These are phyloP conservation scores for Malbranchea zuffiana DNA, from an alignment of 2,329 filamentous ascomycete species.

Conservation along the genomic window DNA sequence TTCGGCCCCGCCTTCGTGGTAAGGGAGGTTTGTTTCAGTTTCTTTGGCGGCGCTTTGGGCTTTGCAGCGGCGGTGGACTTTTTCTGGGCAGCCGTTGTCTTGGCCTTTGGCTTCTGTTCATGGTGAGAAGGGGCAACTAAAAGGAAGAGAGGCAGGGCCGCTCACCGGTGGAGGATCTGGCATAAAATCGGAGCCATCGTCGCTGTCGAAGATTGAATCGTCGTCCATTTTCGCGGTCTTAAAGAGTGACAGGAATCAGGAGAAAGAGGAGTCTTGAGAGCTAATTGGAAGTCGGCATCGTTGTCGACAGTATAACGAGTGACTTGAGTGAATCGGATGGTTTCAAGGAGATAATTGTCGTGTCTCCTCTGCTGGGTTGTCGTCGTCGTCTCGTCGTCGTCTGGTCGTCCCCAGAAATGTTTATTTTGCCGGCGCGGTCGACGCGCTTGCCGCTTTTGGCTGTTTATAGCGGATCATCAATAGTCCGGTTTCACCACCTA, in stretches of 20 bases:
- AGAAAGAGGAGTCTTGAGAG: neutral
- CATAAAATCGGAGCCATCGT: slow-evolving; percentile 49
- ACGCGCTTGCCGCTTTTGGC: no score
- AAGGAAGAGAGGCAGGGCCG: slow-evolving; percentile 14
- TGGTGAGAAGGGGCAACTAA: neutral
- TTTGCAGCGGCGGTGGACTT: slow-evolving; percentile 41
- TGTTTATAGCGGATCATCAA: no score
- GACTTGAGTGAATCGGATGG: no score
- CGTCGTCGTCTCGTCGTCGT: no score
- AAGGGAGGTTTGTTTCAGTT: slow-evolving; percentile 35
- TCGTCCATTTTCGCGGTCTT: slow-evolving; percentile 25
- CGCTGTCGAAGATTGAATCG: slow-evolving; percentile 49
- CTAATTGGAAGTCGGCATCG: no score
- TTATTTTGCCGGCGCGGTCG: no score
- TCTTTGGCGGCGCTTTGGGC: slow-evolving; percentile 40
- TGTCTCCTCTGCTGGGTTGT: no score
- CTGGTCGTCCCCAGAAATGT: no score
- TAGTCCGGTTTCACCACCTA: no score
- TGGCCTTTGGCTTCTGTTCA: slow-evolving; percentile 43
- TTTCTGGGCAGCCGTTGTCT: slow-evolving; percentile 39
- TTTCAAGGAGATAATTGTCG: no score
- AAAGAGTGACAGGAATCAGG: slow-evolving; percentile 2
- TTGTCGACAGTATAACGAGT: no score
- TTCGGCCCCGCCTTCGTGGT: slow-evolving; percentile 31
- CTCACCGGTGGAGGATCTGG: slow-evolving; percentile 43